Evolutionary conservation across 1,284 basidiomycete species (phyloP).

Genomic region (Ganoderma lucidum): DNA sequence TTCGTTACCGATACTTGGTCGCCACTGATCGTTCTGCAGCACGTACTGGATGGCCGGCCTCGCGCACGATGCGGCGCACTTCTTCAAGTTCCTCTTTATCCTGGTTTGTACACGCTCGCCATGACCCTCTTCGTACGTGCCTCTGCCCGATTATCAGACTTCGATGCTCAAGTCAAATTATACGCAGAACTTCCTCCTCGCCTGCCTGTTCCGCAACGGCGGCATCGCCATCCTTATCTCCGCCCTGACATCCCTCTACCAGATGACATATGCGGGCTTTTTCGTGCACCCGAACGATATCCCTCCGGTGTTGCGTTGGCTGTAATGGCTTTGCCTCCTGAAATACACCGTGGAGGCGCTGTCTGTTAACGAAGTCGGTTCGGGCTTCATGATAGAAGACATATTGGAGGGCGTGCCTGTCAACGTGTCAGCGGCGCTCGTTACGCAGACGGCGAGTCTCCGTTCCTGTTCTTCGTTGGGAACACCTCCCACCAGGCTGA

Average conservation of each 20-base stretch:
- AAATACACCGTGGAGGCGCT: constrained; percentile 86
- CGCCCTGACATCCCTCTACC: constrained; percentile 78
- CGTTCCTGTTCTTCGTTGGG: no score
- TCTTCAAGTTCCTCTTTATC: constrained; percentile 49
- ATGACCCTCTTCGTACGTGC: constrained; percentile 84
- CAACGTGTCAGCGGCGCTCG: constrained; percentile 77
- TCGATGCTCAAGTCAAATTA: background rate
- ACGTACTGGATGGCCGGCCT: constrained; percentile 95
- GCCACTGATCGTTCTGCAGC: constrained; percentile 44
- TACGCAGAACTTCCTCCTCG: constrained; percentile 87
- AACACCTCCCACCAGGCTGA: no score
- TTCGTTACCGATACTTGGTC: no score
- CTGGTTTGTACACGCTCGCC: constrained; percentile 68
- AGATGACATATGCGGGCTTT: constrained; percentile 88
- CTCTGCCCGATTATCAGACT: background rate
- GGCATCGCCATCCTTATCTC: constrained; percentile 88
- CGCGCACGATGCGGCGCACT: constrained; percentile 51
- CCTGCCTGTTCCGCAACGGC: constrained; percentile 81
- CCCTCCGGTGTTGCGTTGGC: constrained; percentile 86
- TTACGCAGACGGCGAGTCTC: constrained; percentile 83
- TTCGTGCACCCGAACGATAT: constrained; percentile 85
- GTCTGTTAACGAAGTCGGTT: constrained; percentile 87
- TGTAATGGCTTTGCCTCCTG: constrained; percentile 80
- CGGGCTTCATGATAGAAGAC: constrained; percentile 86
- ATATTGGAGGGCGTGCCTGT: constrained; percentile 83